phyloP scores from a whole-genome alignment of 352 stramenopile genomes.

The Globisporangium camurandrum region DNA sequence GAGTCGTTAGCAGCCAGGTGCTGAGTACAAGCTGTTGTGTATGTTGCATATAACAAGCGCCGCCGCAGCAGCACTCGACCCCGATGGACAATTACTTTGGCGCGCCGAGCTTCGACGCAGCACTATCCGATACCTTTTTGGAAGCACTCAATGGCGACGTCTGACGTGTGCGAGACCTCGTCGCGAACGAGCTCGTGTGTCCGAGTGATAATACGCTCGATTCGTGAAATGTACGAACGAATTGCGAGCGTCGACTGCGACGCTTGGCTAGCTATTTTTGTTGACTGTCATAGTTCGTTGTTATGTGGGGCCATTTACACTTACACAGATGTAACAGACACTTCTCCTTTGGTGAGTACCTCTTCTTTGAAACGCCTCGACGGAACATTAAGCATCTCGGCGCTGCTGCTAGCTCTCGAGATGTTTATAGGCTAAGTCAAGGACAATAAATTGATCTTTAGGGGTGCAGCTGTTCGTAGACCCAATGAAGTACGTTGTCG shows the following conservation, averaged over 20 bases:
- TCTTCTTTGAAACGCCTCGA: not conserved
- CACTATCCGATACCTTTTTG: slow-evolving; percentile 68
- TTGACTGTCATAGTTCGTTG: too few species aligned
- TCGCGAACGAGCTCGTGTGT: slow-evolving; percentile 46
- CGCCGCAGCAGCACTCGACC: slow-evolving; percentile 33
- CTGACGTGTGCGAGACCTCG: slow-evolving; percentile 40
- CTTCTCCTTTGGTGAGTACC: slow-evolving; percentile 16
- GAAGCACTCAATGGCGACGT: slow-evolving; percentile 55
- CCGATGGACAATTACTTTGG: slow-evolving; percentile 68
- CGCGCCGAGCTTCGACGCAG: slow-evolving; percentile 32
- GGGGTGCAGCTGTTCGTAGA: too few species aligned
- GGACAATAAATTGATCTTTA: too few species aligned
- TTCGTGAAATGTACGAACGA: slow-evolving; percentile 64
- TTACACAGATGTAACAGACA: slow-evolving; percentile 64
- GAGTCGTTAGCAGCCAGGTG: too few species aligned
- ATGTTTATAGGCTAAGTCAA: too few species aligned
- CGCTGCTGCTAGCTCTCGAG: too few species aligned
- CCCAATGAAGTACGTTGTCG: too few species aligned
- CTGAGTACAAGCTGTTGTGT: not conserved
- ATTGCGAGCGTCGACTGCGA: too few species aligned
- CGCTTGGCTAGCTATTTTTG: too few species aligned
- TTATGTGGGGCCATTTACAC: too few species aligned
- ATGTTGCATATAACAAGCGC: not conserved
- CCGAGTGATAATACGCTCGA: slow-evolving; percentile 38
- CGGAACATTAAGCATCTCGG: too few species aligned